Evolutionary conservation across 257 asterid species (phyloP).

Genomic region (Leonotis leonurus): DNA sequence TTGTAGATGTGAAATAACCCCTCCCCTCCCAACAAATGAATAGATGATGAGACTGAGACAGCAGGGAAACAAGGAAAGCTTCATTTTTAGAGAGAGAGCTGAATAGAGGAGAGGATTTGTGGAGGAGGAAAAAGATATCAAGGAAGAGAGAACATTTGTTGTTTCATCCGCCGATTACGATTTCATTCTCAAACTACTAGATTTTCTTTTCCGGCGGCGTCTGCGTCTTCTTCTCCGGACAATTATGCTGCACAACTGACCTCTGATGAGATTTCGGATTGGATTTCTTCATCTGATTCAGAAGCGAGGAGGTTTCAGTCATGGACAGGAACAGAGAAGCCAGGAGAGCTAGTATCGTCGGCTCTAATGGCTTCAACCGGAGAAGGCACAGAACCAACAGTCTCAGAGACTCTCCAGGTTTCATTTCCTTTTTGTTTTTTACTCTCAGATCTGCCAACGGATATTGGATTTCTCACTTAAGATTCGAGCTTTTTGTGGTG

Average conservation of each 20-base stretch:
- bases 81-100: conserved; percentile 31
- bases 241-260: conserved; percentile 23
- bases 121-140: conserved; percentile 27
- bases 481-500: not conserved
- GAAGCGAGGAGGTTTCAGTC: not conserved
- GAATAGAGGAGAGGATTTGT: conserved; percentile 25
- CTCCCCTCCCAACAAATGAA: conserved; percentile 25
- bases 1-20: conserved; percentile 34
- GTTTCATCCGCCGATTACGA: conserved; percentile 26
- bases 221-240: conserved; percentile 10
- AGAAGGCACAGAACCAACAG: conserved; percentile 65
- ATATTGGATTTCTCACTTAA: not conserved
- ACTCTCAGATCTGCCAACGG: conserved; percentile 50
- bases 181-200: conserved; percentile 33
- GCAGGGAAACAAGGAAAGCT: conserved; percentile 27
- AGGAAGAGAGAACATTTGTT: conserved; percentile 21
- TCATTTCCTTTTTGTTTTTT: not conserved
- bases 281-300: conserved; percentile 21
- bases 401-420: conserved; percentile 71
- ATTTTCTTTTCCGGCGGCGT: conserved; percentile 34
- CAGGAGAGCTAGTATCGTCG: conserved; percentile 68
- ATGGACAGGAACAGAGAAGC: conserved; percentile 94
- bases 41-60: conserved; percentile 48
- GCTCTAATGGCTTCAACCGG: conserved; percentile 76
- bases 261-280: conserved; percentile 26